A percentile compares a stretch with the other conserved stretches of the same genome.
These are phyloP conservation scores for Picea glauca DNA, from an alignment of 75 land plant genomes.

Conservation along the genomic window DNA sequence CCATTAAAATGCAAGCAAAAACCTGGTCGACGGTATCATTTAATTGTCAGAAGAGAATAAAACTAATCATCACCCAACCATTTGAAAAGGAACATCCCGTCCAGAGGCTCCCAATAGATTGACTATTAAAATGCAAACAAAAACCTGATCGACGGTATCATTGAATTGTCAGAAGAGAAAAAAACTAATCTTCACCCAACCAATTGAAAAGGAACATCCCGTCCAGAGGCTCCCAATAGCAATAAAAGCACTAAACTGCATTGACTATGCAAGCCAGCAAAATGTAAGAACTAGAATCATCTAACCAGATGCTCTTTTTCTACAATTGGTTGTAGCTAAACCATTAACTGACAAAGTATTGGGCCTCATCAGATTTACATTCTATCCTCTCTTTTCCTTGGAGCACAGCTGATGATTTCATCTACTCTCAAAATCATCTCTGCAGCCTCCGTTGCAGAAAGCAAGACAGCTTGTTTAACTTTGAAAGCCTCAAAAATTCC, in stretches of 20 bases:
- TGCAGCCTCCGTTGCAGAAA: slow-evolving; percentile 97
- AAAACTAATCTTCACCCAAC: too few species aligned
- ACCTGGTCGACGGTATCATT: too few species aligned
- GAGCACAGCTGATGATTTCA: slow-evolving; percentile 97
- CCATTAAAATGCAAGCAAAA: too few species aligned
- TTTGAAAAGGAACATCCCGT: not conserved
- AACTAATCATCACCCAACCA: too few species aligned
- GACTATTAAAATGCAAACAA: too few species aligned
- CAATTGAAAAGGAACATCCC: not conserved
- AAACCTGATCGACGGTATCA: too few species aligned
- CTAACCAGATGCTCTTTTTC: not conserved
- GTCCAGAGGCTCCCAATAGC: not conserved
- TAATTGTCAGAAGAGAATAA: too few species aligned
- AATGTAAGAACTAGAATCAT: not conserved
- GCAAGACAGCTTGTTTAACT: slow-evolving; percentile 91
- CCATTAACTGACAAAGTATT: not conserved
- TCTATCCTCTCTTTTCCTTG: slow-evolving; percentile 83
- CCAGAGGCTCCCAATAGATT: not conserved
- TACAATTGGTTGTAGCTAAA: not conserved
- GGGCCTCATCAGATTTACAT: slow-evolving; percentile 39
- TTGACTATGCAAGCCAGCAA: not conserved
- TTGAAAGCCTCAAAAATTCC: slow-evolving; percentile 96
- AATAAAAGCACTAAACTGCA: not conserved
- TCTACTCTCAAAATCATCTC: slow-evolving; percentile 98
- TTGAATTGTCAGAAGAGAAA: too few species aligned